Base-by-base conservation (phyloP, 768 basidiomycete genomes). In the Rhodotorula taiwanensis region DNA sequence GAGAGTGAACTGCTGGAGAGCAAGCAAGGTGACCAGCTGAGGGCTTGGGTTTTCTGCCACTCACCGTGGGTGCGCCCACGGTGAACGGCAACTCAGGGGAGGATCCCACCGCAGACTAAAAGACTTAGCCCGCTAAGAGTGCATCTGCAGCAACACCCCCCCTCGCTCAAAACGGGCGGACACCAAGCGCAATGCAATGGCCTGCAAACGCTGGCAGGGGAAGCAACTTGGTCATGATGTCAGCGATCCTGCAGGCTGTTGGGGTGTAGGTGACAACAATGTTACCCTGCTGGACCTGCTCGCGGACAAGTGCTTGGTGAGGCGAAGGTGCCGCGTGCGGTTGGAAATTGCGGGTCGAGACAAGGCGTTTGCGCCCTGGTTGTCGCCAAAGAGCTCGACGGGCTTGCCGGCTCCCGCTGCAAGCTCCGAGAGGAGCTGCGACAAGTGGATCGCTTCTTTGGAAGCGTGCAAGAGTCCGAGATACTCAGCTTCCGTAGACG, bases 271-370 rank as follows among this genome's bases (percentile, higher is more conserved):
- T 31, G n/a, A 73, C 55, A 0, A 39, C 9, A 34, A 76, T 63
- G n/a, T 50, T 41, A 5, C 64, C 59, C 13, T 62, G 39, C 39
- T 61, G 41, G 53, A 78, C 67, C 23, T 51, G 61, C 18, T 78
- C 71, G 39, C 74, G 70, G 27, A 78, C 64, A 74, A 77, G 62
- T 79, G 77, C 52, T 76, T 69, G 1, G 71, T 66, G 28, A 78
- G 71, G 58, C 76, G 74, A 51, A 79, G 76, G 69, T 79, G 79
- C 55, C 78, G 78, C 27, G 76, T 75, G 23, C 74, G 70, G 3
- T 70, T 49, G 50, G n/a, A n/a, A n/a, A n/a, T n/a, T n/a, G n/a
- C n/a, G n/a, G n/a, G n/a, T n/a, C n/a, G n/a, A n/a, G n/a, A n/a
- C n/a, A n/a, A n/a, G n/a, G n/a, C n/a, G 48, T 78, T 75, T 0